Conservation (phyloP, 768 basidiomycete genomes). For the Hemileccinum impolitum region DNA sequence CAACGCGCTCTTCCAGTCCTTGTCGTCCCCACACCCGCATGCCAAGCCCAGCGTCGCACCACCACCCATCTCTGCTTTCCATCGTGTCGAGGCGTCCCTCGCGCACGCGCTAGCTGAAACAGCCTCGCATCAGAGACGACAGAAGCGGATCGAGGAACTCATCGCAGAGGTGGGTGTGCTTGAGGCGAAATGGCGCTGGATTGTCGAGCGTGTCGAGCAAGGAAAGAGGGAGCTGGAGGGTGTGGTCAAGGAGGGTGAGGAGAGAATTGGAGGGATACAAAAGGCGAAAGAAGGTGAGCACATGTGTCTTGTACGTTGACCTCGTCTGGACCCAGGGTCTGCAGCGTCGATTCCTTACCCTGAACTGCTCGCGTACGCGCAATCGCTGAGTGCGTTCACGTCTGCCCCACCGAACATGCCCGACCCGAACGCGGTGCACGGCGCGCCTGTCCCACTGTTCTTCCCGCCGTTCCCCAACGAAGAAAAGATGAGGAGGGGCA, state of each 20-base stretch:
- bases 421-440: constrained; percentile 52
- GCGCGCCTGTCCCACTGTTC: constrained; percentile 74
- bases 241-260: constrained; percentile 73
- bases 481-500: constrained; percentile 85
- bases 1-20: constrained; percentile 65
- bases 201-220: constrained; percentile 60
- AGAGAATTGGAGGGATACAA: constrained; percentile 64
- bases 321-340: background rate
- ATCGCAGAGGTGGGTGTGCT: constrained; percentile 68
- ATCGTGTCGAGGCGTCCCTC: constrained; percentile 61
- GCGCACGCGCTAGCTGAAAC: constrained; percentile 63
- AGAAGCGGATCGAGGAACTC: constrained; percentile 67
- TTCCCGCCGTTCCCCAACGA: constrained; percentile 91
- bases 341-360: constrained; percentile 78
- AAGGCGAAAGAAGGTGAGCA: constrained; percentile 65
- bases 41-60: constrained; percentile 33
- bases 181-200: constrained; percentile 63
- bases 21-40: constrained; percentile 57
- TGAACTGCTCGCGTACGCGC: constrained; percentile 79
- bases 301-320: background rate
- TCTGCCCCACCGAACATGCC: constrained; percentile 89
- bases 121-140: constrained; percentile 70
- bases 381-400: constrained; percentile 80
- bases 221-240: constrained; percentile 68
- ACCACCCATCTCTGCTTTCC: constrained; percentile 52